These are phyloP conservation scores for Thamnidium elegans DNA, from an alignment of 192 early-diverging fungal species.

Conservation along the genomic window DNA sequence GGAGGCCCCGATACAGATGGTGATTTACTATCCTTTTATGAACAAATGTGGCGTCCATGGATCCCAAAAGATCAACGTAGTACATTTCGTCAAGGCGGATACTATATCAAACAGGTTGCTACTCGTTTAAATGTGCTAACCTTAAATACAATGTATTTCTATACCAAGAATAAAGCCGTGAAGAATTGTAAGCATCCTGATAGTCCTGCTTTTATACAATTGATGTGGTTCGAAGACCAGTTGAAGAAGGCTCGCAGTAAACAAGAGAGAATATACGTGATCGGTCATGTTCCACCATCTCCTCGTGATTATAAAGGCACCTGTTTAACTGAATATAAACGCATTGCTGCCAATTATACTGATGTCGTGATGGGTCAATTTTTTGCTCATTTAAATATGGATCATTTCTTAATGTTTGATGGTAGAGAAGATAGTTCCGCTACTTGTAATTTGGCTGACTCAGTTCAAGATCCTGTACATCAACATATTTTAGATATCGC, in stretches of 20 bases:
- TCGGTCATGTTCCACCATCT: constrained; percentile 38
- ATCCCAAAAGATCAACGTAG: constrained; percentile 50
- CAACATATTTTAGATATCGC: background rate
- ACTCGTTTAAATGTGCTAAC: constrained; percentile 51
- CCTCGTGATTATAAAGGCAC: constrained; percentile 16
- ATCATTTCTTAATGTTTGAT: constrained; percentile 27
- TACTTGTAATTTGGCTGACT: too few relatives aligned
- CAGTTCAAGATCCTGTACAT: background rate
- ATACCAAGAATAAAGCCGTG: constrained; percentile 24
- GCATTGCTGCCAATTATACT: constrained; percentile 8
- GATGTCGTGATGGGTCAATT: constrained; percentile 23
- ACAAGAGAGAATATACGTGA: constrained; percentile 20
- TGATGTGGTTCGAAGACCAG: constrained; percentile 28
- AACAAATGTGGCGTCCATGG: constrained; percentile 49
- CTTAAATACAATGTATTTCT: constrained; percentile 40
- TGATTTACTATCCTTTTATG: constrained; percentile 36
- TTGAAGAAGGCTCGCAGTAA: constrained; percentile 20
- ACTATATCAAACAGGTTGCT: constrained; percentile 48
- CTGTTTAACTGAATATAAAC: constrained; percentile 23
- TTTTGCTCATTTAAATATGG: constrained; percentile 31
- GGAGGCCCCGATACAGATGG: constrained; percentile 9
- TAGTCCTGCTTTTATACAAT: constrained; percentile 14
- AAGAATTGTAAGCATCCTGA: constrained; percentile 20
- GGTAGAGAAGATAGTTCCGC: background rate
- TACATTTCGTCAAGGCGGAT: constrained; percentile 54